Percentiles rank a stretch among this genome's conserved stretches.
Evolutionary conservation across 78 protist species (phyloP).

Genomic region (Goniomonas avonlea): DNA sequence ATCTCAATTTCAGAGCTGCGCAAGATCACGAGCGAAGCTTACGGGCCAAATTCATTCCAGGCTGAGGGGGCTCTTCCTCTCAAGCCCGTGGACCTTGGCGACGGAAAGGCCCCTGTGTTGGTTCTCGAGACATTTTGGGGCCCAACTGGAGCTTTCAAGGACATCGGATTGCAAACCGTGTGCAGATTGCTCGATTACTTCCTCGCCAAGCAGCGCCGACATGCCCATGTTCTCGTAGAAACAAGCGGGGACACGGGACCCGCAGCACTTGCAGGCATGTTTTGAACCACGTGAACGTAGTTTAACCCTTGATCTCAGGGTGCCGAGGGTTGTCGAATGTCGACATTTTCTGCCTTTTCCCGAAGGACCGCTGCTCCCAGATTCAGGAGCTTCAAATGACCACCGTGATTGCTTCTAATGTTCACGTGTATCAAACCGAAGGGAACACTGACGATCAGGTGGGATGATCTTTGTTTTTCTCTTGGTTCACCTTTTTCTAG

Average conservation of each 20-base stretch:
- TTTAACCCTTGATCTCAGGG: not conserved
- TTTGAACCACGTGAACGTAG: not conserved
- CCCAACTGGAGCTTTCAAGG: slow-evolving; percentile 65
- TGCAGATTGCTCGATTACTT: slow-evolving; percentile 43
- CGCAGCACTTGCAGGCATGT: slow-evolving; percentile 43
- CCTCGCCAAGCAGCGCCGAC: not conserved
- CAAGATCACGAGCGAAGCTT: no score
- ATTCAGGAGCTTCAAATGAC: slow-evolving; percentile 45
- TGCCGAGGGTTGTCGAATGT: slow-evolving; percentile 26
- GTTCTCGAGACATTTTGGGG: slow-evolving; percentile 59
- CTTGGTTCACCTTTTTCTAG: no score
- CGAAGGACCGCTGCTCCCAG: slow-evolving; percentile 31
- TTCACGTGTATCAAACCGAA: no score
- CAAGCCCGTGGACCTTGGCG: no score
- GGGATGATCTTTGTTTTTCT: no score
- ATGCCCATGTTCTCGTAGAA: slow-evolving; percentile 48
- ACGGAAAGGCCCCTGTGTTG: not conserved
- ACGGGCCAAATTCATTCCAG: no score
- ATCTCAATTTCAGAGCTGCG: not conserved
- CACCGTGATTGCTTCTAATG: slow-evolving; percentile 34
- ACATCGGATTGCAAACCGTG: slow-evolving; percentile 60
- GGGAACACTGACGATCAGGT: no score
- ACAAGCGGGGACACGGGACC: slow-evolving; percentile 68
- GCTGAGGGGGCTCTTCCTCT: no score
- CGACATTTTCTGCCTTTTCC: slow-evolving; percentile 51